These are phyloP conservation scores for Trametes sp. DNA, from an alignment of 1,284 basidiomycete species.

Conservation along the genomic window DNA sequence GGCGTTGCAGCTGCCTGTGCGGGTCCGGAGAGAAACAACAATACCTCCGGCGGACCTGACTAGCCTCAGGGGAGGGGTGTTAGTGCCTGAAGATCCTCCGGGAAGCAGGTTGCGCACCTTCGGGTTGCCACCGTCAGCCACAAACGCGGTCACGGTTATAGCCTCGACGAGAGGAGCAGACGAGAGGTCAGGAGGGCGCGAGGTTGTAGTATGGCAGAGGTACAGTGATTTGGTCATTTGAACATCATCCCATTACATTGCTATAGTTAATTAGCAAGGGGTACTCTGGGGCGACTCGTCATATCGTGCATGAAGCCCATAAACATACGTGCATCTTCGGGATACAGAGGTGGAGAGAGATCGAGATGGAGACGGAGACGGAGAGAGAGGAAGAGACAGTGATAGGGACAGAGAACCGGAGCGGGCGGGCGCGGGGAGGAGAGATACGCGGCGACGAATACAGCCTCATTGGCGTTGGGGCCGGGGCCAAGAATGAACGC, in stretches of 20 bases:
- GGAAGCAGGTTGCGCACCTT: conserved; percentile 8
- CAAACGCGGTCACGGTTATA: background rate
- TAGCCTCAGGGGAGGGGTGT: background rate
- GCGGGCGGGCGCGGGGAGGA: conserved; percentile 1
- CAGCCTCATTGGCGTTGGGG: conserved; percentile 17
- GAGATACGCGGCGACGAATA: conserved; percentile 1
- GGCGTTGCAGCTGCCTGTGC: background rate
- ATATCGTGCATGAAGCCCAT: conserved; percentile 40
- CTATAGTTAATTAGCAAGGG: conserved; percentile 39
- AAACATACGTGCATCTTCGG: conserved; percentile 37
- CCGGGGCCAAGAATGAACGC: conserved; percentile 28
- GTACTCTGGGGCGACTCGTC: conserved; percentile 38
- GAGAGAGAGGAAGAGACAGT: conserved; percentile 14
- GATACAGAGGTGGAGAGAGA: conserved; percentile 29
- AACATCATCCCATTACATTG: conserved; percentile 40
- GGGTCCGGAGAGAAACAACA: background rate
- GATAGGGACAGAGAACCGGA: conserved; percentile 21
- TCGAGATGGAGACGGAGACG: background rate
- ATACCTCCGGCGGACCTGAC: background rate
- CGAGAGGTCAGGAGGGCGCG: background rate
- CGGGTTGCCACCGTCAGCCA: background rate
- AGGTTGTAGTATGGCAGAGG: background rate
- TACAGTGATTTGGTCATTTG: conserved; percentile 13
- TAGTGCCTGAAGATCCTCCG: conserved; percentile 4
- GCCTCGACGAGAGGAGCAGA: background rate